Evolutionary conservation across 2,329 filamentous ascomycete genomes (phyloP), one percentile per base, ranked within the genome.

Genomic region (Apiospora rasikravindrae): DNA sequence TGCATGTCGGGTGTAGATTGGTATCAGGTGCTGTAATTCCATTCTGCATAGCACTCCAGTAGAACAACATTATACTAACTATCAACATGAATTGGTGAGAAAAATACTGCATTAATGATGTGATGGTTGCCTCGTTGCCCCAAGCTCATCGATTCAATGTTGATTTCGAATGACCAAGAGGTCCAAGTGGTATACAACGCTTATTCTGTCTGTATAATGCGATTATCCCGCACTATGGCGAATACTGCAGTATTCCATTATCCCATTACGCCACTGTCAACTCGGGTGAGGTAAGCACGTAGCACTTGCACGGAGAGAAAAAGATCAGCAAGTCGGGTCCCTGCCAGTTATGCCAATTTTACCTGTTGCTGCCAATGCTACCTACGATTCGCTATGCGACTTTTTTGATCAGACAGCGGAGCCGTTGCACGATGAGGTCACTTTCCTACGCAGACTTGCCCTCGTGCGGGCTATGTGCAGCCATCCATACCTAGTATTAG

Each of bases 401-500:
- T n/a, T 49, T 51, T 51, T 51, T 51, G 49, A 14, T 51, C n/a
- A 51, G 49, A 51, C 26, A 51, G 49, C 49, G 49, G n/a, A 51
- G 49, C 49, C n/a, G 11, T 51, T 51, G 49, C 49, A 24, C 49
- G 49, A 51, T 51, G 49, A 51, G 49, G 49, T 51, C 49, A 51
- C 49, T 14, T 49, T 6, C 16, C 45, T 47, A 47, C 45, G 7
- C 45, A 47, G 7, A n/a, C 45, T 2, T 49, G 22, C 22, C n/a
- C 6, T 51, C 49, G 49, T 51, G 45, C 45, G 45, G 45, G 45
- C 45, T 49, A 7, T 49, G 45, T 49, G 45, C n/a, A 49, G n/a
- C 22, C 45, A 49, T n/a, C n/a, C n/a, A n/a, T n/a, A n/a, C n/a
- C n/a, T n/a, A n/a, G 45, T 49, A 49, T 49, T 49, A 49, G 22